Percentiles rank a stretch among this genome's conserved stretches.
Conservation (phyloP, 2,329 filamentous ascomycete genomes). For the Penicillium sp. region DNA sequence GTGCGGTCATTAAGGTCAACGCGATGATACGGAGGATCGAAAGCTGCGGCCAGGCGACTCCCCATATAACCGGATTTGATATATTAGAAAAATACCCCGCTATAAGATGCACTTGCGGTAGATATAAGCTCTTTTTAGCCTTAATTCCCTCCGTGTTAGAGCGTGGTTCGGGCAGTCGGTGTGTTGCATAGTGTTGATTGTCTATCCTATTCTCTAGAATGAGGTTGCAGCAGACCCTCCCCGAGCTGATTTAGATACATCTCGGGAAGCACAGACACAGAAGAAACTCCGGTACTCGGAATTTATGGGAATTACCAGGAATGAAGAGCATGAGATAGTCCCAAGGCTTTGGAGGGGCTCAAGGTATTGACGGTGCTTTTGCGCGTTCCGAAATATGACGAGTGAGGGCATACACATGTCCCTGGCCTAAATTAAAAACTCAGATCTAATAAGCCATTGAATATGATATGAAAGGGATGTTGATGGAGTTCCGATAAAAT, state of each 20-base stretch:
- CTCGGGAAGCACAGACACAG: neutral
- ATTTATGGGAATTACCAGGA: neutral
- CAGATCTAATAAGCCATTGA: neutral
- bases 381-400: neutral
- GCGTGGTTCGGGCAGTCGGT: too few species aligned
- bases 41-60: neutral
- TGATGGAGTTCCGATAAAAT: neutral
- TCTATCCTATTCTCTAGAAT: neutral
- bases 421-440: neutral
- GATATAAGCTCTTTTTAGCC: neutral
- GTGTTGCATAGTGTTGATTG: neutral
- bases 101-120: neutral
- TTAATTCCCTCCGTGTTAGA: neutral
- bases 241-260: neutral
- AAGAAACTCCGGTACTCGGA: slow-evolving; percentile 2
- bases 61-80: neutral
- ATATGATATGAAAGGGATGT: neutral
- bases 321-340: neutral
- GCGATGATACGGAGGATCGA: neutral
- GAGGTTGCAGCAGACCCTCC: neutral
- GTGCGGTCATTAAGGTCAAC: too few species aligned
- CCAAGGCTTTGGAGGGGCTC: neutral
- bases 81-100: neutral
- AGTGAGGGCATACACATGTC: neutral
- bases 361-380: neutral